A percentile compares a stretch with the other conserved stretches of the same genome.
Conservation (phyloP, 345 rosid genomes). For the Draba incana region DNA sequence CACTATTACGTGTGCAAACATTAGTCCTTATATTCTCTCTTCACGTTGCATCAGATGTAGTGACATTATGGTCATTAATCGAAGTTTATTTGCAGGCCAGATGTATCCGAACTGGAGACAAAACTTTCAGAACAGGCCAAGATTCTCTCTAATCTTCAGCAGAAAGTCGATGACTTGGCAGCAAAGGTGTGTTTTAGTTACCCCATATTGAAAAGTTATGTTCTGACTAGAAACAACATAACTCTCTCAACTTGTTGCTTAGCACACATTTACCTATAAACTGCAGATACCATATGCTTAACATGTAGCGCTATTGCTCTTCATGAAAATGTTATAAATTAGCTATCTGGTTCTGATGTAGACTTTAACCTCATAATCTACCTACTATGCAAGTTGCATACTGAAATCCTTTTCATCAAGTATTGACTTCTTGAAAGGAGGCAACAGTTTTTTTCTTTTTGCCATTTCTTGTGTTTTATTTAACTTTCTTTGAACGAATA, state of each 20-base stretch:
- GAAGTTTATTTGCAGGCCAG: constrained; percentile 80
- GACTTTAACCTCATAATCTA: not conserved
- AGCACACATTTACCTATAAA: constrained; percentile 14
- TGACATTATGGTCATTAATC: no score
- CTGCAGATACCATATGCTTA: constrained; percentile 12
- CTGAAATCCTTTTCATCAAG: not conserved
- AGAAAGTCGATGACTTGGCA: constrained; percentile 93
- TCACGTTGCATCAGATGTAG: no score
- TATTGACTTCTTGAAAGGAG: constrained; percentile 8
- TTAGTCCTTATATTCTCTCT: no score
- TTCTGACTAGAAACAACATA: constrained; percentile 3
- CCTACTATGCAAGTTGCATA: not conserved
- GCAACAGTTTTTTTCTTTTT: not conserved
- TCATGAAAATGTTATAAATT: constrained; percentile 3
- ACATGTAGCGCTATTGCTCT: not conserved
- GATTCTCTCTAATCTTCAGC: constrained; percentile 86
- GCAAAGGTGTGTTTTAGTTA: constrained; percentile 68
- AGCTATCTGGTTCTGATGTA: constrained; percentile 17
- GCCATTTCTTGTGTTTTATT: not conserved
- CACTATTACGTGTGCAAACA: no score
- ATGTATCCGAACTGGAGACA: constrained; percentile 87
- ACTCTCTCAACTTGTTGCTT: not conserved
- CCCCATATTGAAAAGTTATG: constrained; percentile 13
- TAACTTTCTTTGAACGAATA: not conserved
- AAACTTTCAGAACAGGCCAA: constrained; percentile 91